Conservation (phyloP, 345 rosid genomes). For the Euphorbia peplus region DNA sequence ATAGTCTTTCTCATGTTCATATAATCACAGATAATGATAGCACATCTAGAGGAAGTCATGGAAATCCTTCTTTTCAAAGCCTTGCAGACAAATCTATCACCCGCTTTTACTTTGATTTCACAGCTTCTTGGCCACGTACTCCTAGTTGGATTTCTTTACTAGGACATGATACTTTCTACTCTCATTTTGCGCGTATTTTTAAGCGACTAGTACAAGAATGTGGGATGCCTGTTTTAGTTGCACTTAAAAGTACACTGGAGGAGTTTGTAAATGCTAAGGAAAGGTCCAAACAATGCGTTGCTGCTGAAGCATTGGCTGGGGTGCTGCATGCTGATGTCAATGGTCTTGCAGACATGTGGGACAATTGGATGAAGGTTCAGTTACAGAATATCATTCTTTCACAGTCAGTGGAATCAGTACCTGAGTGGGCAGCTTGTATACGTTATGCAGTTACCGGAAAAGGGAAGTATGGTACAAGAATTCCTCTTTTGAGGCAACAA, state of each 20-base stretch:
- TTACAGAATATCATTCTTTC: constrained; percentile 77
- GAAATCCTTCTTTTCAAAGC: constrained; percentile 83
- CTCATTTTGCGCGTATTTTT: constrained; percentile 90
- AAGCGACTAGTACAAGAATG: constrained; percentile 95
- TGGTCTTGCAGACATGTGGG: constrained; percentile 81
- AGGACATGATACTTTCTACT: constrained; percentile 87
- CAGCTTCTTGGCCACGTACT: constrained; percentile 98
- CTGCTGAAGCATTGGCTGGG: constrained; percentile 97
- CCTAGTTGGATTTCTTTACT: constrained; percentile 95
- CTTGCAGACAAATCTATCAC: constrained; percentile 91
- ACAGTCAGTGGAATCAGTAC: constrained; percentile 87
- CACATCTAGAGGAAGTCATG: constrained; percentile 73
- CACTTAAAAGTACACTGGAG: constrained; percentile 67
- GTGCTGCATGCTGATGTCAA: constrained; percentile 81
- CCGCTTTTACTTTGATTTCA: constrained; percentile 90
- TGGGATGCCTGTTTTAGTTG: constrained; percentile 72
- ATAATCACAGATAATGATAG: constrained; percentile 68
- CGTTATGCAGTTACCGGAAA: constrained; percentile 99
- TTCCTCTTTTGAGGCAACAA: constrained; percentile 73
- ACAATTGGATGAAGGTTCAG: constrained; percentile 84
- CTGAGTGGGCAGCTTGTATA: constrained; percentile 97
- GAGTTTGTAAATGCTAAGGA: constrained; percentile 86
- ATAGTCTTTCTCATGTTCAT: constrained; percentile 94
- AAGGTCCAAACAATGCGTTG: constrained; percentile 98
- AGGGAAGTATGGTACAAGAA: constrained; percentile 79